phyloP scores from a whole-genome alignment of 257 asterid species.

The Solanum piurae region DNA sequence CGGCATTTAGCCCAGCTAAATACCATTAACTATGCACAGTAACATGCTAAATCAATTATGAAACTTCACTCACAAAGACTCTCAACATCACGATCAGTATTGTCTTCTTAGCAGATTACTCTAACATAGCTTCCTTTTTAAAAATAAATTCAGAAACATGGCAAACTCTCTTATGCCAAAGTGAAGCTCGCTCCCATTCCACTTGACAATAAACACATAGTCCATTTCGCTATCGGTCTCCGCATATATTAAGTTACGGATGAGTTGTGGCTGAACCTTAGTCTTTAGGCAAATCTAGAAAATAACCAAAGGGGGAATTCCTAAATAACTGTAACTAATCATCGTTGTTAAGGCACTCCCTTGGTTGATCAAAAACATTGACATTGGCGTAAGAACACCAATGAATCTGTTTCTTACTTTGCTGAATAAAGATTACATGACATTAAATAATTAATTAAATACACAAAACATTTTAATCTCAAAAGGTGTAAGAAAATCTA shows the following conservation, averaged over 20 bases:
- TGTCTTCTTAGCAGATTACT: background rate
- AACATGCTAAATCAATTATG: background rate
- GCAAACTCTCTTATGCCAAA: background rate
- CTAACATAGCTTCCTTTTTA: background rate
- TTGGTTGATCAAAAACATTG: background rate
- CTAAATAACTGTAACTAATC: background rate
- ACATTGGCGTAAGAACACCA: background rate
- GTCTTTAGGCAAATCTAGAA: background rate
- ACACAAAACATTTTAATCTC: background rate
- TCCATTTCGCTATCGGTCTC: background rate
- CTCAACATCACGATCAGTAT: background rate
- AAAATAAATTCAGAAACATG: background rate
- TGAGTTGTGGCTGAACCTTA: background rate
- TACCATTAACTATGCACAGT: background rate
- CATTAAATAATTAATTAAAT: background rate
- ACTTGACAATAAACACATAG: background rate
- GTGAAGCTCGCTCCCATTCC: background rate
- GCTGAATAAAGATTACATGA: background rate
- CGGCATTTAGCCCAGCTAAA: background rate
- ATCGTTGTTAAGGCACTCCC: background rate
- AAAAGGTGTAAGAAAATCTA: background rate
- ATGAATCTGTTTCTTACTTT: background rate
- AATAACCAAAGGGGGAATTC: background rate
- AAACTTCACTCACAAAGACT: background rate
- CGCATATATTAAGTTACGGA: background rate